Evolutionary conservation across 495 filamentous ascomycete genomes (phyloP).

Genomic region (Clavariopsis aquatica): DNA sequence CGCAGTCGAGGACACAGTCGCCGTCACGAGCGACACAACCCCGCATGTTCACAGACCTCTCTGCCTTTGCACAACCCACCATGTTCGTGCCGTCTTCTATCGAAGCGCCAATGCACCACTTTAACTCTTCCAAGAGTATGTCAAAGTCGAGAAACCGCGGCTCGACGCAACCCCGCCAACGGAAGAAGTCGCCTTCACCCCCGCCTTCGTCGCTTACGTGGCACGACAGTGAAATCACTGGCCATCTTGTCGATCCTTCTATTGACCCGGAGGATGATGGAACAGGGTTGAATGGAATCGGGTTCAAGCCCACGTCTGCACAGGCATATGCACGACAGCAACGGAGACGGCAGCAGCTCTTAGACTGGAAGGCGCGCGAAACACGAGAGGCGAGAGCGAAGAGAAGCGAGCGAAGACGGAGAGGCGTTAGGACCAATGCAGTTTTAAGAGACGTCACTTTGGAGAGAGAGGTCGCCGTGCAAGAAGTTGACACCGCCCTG

Average conservation of each 20-base stretch:
- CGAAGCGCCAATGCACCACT: not conserved
- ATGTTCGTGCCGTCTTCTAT: slow-evolving; percentile 6
- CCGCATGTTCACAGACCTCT: slow-evolving; percentile 17
- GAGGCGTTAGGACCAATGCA: slow-evolving; percentile 23
- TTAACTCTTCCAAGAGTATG: not conserved
- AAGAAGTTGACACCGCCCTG: not conserved
- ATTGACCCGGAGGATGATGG: slow-evolving; percentile 49
- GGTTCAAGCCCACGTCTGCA: slow-evolving; percentile 83
- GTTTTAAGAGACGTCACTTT: slow-evolving; percentile 20
- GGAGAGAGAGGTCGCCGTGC: slow-evolving; percentile 13
- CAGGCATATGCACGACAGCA: slow-evolving; percentile 75
- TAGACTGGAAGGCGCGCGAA: slow-evolving; percentile 80
- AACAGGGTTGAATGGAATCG: slow-evolving; percentile 68
- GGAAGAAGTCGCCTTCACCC: slow-evolving; percentile 36
- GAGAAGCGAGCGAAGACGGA: slow-evolving; percentile 58
- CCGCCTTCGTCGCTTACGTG: slow-evolving; percentile 62
- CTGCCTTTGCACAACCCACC: slow-evolving; percentile 13
- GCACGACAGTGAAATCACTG: slow-evolving; percentile 82
- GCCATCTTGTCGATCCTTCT: slow-evolving; percentile 52
- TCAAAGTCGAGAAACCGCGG: slow-evolving; percentile 12
- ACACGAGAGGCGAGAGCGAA: slow-evolving; percentile 78
- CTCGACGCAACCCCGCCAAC: slow-evolving; percentile 7
- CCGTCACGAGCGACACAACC: slow-evolving; percentile 16
- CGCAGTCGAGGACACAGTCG: slow-evolving; percentile 1
- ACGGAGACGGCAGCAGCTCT: slow-evolving; percentile 76